Evolutionary conservation across 202 grass and related monocot genomes (phyloP).

Genomic region (Cymbopogon flexuosus): DNA sequence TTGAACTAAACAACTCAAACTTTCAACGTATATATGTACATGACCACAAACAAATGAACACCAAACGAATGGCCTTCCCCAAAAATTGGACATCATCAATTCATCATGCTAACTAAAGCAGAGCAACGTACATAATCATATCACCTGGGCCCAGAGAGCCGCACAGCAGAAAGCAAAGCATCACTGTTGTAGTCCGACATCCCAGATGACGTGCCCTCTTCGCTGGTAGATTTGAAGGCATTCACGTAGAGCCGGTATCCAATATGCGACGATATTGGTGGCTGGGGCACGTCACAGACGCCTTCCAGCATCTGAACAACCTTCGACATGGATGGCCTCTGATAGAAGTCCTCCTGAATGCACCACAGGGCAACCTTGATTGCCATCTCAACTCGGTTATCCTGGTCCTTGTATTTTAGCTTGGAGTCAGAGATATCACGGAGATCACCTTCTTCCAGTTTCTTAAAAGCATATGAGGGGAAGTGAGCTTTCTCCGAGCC

Average conservation of each 20-base stretch:
- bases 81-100: conserved; percentile 35
- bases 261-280: conserved; percentile 56
- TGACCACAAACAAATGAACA: conserved; percentile 23
- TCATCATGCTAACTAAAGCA: conserved; percentile 20
- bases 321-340: conserved; percentile 79
- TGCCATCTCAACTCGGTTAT: conserved; percentile 49
- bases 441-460: conserved; percentile 70
- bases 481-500: conserved; percentile 84
- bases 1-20: background rate
- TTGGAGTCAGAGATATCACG: conserved; percentile 53
- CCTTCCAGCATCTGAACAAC: conserved; percentile 94
- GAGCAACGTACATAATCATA: conserved; percentile 6
- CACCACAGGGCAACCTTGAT: conserved; percentile 94
- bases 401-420: conserved; percentile 44
- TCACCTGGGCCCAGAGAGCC: conserved; percentile 83
- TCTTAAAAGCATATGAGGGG: conserved; percentile 80
- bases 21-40: conserved; percentile 29
- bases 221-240: conserved; percentile 67
- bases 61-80: conserved; percentile 15
- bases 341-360: conserved; percentile 83
- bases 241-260: conserved; percentile 65
- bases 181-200: conserved; percentile 83
- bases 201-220: conserved; percentile 73
- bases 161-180: conserved; percentile 72
- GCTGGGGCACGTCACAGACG: conserved; percentile 59